phyloP scores from a whole-genome alignment of 495 filamentous ascomycete genomes.

The Aspergillus cristatus region DNA sequence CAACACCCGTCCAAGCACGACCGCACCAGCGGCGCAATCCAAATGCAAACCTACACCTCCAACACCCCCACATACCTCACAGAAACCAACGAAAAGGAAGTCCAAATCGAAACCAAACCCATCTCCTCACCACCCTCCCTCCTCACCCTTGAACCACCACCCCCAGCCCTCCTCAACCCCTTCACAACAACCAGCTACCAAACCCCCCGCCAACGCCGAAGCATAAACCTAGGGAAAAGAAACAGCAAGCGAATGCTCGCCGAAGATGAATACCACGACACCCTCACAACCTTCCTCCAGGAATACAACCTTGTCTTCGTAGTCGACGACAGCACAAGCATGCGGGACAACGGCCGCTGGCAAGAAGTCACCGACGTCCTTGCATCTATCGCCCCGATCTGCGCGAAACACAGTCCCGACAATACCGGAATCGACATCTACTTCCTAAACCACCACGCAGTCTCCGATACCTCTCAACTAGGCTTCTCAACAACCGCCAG shows the following conservation, averaged over 20 bases:
- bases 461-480: too few relatives aligned
- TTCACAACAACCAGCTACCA: too few relatives aligned
- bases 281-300: constrained; percentile 68
- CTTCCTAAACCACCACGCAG: constrained; percentile 66
- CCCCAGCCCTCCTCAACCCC: neutral
- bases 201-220: too few relatives aligned
- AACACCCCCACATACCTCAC: neutral
- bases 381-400: constrained; percentile 71
- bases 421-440: constrained; percentile 87
- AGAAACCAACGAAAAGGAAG: neutral
- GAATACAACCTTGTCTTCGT: constrained; percentile 89
- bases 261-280: too few relatives aligned
- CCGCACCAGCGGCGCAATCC: too few relatives aligned
- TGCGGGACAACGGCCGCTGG: constrained; percentile 70
- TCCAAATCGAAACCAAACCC: too few relatives aligned
- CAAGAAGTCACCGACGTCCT: constrained; percentile 64
- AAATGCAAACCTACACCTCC: neutral
- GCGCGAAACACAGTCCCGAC: constrained; percentile 65
- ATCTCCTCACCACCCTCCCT: too few relatives aligned
- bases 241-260: too few relatives aligned
- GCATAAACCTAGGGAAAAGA: too few relatives aligned
- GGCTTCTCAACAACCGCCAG: constrained; percentile 12
- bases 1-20: too few relatives aligned
- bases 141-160: too few relatives aligned
- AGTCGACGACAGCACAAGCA: constrained; percentile 86